Evolutionary conservation across 2,329 filamentous ascomycete genomes (phyloP).

Genomic region (Claviceps digitariae): DNA sequence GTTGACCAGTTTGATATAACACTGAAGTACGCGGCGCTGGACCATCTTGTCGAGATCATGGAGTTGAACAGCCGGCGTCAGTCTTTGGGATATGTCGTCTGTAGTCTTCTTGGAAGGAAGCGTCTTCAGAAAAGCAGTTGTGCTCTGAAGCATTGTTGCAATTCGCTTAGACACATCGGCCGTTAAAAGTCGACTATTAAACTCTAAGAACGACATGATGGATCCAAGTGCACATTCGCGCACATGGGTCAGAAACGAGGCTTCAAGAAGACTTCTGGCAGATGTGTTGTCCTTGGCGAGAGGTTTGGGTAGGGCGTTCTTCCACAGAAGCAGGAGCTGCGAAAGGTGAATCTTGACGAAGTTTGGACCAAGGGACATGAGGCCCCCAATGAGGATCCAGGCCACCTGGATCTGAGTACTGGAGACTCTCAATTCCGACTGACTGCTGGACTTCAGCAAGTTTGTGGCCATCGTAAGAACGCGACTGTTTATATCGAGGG

Average conservation of each 20-base stretch:
- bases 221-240: slow-evolving; percentile 87
- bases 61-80: slow-evolving; percentile 76
- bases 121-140: slow-evolving; percentile 74
- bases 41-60: slow-evolving; percentile 90
- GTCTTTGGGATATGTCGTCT: slow-evolving; percentile 72
- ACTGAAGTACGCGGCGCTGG: slow-evolving; percentile 81
- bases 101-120: slow-evolving; percentile 71
- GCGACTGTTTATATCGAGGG: slow-evolving; percentile 86
- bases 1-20: slow-evolving; percentile 82
- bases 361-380: slow-evolving; percentile 94
- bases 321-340: slow-evolving; percentile 87
- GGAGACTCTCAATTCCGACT: slow-evolving; percentile 79
- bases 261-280: slow-evolving; percentile 71
- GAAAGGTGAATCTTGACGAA: slow-evolving; percentile 98
- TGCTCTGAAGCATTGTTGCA: slow-evolving; percentile 89
- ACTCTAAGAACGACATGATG: slow-evolving; percentile 82
- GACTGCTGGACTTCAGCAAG: slow-evolving; percentile 80
- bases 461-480: slow-evolving; percentile 86
- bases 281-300: slow-evolving; percentile 84
- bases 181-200: slow-evolving; percentile 82
- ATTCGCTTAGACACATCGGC: slow-evolving; percentile 89
- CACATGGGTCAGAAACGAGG: slow-evolving; percentile 87
- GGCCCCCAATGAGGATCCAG: slow-evolving; percentile 89
- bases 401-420: slow-evolving; percentile 94
- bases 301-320: slow-evolving; percentile 90